Evolutionary conservation across 2,329 filamentous ascomycete genomes (phyloP).

Genomic region (Monilinia fructicola): DNA sequence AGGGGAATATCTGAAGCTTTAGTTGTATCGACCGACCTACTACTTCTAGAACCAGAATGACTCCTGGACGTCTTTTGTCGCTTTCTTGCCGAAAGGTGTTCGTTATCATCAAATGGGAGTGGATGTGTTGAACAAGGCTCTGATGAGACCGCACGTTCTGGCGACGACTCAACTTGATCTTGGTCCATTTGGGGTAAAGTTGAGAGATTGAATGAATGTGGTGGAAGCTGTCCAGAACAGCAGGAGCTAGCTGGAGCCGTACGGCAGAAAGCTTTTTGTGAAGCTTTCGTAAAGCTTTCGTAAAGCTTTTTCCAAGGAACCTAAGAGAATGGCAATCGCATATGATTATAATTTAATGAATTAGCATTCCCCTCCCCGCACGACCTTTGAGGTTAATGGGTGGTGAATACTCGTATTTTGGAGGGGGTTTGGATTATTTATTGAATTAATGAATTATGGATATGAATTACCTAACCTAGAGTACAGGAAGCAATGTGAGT

Average conservation of each 20-base stretch:
- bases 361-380: constrained; percentile 5
- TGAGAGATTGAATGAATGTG: constrained; percentile 50
- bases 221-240: constrained; percentile 21
- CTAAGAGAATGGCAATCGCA: constrained; percentile 27
- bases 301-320: constrained; percentile 26
- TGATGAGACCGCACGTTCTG: constrained; percentile 60
- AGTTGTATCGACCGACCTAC: constrained; percentile 49
- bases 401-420: no score
- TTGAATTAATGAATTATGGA: no score
- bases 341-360: constrained; percentile 22
- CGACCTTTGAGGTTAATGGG: no score
- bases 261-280: constrained; percentile 25
- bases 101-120: constrained; percentile 63
- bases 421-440: no score
- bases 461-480: no score
- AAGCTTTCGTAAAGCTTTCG: constrained; percentile 23
- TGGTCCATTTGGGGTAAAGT: constrained; percentile 45
- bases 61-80: constrained; percentile 60
- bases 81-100: constrained; percentile 49
- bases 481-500: no score
- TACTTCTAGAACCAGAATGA: constrained; percentile 55
- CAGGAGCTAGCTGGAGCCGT: constrained; percentile 24
- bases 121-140: constrained; percentile 63
- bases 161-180: constrained; percentile 43
- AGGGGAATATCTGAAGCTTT: constrained; percentile 28